Evolutionary conservation across 106 monocot genomes (phyloP), one percentile per base, ranked within the genome.

Genomic region (Dendrobium nobile): DNA sequence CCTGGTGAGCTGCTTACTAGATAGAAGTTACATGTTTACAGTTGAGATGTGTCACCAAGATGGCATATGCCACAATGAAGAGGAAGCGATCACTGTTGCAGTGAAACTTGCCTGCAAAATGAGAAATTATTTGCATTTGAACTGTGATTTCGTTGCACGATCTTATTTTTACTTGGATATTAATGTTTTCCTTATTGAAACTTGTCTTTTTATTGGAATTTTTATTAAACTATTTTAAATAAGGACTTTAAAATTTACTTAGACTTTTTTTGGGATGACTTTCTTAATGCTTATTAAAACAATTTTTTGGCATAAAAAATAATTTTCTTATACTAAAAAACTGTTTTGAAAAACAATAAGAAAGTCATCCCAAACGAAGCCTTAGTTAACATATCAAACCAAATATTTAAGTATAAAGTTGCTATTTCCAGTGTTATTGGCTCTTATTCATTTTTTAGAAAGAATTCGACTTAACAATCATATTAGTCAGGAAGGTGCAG

Each of bases 1-100:
- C 74, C 81, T 99, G 98, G 98, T 93, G 77, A 90, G 90, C 56
- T 78, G 54, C 28, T 0, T 77, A 20, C 51, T 51, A 13, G 15
- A 47, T 77, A 51, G 5, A 54, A 51, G 6, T 44, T 13, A 51
- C 42, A 9, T 79, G 22, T 65, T 43, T 78, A 47, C 47, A 44
- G 22, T 18, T 77, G n/a, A 33, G 41, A 9, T 83, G 22, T 72
- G 41, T 26, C 13, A 13, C 15, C 45, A 74, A 43, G 10, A 74
- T 22, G 16, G 28, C 28, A 31, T 24, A 13, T 43, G 44, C 9
- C 11, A 42, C 19, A 20, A 37, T 15, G 37, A 72, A 40, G 37
- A 13, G 13, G 70, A 0, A 22, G 72, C 4, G 10, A 72, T 40
- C 37, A 33, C 16, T 40, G 15, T 37, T 72, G 72, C n/a, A 64